Evolutionary conservation across 2,329 filamentous ascomycete species (phyloP), one percentile per base, ranked within the genome.

Genomic region (Aspergillus transmontanensis): DNA sequence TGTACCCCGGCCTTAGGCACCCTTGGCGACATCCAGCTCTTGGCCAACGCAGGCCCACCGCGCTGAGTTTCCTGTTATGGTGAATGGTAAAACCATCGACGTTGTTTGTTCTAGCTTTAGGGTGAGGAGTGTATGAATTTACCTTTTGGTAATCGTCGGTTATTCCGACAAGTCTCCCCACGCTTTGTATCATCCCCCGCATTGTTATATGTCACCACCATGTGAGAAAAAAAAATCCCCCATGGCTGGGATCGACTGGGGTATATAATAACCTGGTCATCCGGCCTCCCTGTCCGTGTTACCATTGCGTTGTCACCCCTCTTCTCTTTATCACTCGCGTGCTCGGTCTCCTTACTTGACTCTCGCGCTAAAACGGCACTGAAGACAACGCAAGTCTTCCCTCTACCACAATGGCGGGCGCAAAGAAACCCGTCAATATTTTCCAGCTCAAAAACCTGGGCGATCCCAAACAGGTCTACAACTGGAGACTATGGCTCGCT

Each of bases 401-500:
- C 21, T 50, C 45, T 34, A 28, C 16, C 48, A 73, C 28, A 59
- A 78, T 78, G 75, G 75, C 75, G 69, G 79, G 63, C 81, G 92
- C 71, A 12, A 77, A 77, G 69, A 79, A 78, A 64, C 77, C 77
- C n/a, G 69, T 77, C 60, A 80, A 80, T 59, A 77, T 80, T 71
- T 93, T 92, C 80, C 85, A 82, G 70, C 77, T 89, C 65, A 84
- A 86, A 71, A 76, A 90, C 65, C 81, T 88, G 56, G 85, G 86
- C 63, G 90, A 91, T 64, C 91, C 91, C 5, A 84, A 84, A 60
- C 86, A 90, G 72, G 85, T 89, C 65, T 86, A 93, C 75, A 94
- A 94, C 79, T 93, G 90, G 90, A 84, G 87, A 51, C 82, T 94
- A 65, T 93, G 90, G 89, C 92, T 91, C 76, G 88, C 90, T 48